Conservation (phyloP, 352 stramenopile genomes). For the Globisporangium paddicum region DNA sequence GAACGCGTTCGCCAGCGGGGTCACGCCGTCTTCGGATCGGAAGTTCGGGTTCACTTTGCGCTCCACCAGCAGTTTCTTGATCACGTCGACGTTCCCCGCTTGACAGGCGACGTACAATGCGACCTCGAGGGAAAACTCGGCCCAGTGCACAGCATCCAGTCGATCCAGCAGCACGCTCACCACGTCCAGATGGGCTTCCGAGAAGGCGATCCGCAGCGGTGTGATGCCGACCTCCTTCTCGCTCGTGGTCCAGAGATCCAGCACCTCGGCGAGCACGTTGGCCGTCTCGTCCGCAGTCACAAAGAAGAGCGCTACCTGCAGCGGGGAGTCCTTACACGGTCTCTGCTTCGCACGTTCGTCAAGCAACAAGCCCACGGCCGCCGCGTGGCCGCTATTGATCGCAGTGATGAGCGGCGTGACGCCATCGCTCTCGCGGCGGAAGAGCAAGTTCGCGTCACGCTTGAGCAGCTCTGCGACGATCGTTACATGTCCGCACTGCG, state of each 20-base stretch:
- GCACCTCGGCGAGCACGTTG: slow-evolving; percentile 1
- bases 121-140: slow-evolving; percentile 1
- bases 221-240: not conserved
- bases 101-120: slow-evolving; percentile 6
- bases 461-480: slow-evolving; percentile 3
- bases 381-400: slow-evolving; percentile 3
- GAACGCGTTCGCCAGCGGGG: slow-evolving; percentile 3
- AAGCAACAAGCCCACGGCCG: not conserved
- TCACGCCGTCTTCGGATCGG: slow-evolving; percentile 2
- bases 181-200: slow-evolving; percentile 5
- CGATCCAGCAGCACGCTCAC: slow-evolving; percentile 4
- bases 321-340: not conserved
- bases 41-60: slow-evolving; percentile 1
- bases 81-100: not conserved
- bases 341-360: not conserved
- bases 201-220: slow-evolving; percentile 1
- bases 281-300: not conserved
- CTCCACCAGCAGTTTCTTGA: not conserved
- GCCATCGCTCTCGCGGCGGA: slow-evolving; percentile 5
- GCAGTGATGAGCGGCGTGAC: slow-evolving; percentile 5
- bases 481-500: not conserved
- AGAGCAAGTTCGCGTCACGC: not conserved
- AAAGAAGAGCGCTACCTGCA: slow-evolving; percentile 6
- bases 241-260: not conserved
- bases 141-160: slow-evolving; percentile 1